Evolutionary conservation across 768 basidiomycete species (phyloP), one percentile per base, ranked within the genome.

Genomic region (Tylopilus plumbeoviolaceoides): DNA sequence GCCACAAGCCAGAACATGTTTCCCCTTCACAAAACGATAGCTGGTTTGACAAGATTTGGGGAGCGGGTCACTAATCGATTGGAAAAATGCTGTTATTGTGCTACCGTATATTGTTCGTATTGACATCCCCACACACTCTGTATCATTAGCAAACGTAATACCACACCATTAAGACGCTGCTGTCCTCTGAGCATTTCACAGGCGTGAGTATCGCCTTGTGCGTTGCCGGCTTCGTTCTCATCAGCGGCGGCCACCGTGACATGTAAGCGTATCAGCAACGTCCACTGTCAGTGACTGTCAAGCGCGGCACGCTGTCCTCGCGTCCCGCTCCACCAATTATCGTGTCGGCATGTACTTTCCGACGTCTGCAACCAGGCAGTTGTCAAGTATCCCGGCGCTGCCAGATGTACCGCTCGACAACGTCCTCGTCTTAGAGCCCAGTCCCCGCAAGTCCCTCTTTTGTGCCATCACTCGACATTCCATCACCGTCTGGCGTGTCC

Each of bases 401-500:
- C 83, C 87, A 27, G 81, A 85, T 56, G 69, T 79, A 43, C 75
- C 79, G 14, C 70, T 77, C 47, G 85, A 89, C 62, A 71, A 73
- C 27, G 75, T 87, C 43, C 68, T 92, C 41, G 73, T 72, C 15
- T 65, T 90, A 49, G 71, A 75, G 23, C 75, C 87, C 7, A 90
- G 84, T 62, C 84, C 86, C 20, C 78, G 84, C 58, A 91, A 80
- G 70, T 82, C 82, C n/a, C 75, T 91, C 25, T 92, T 92, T 67
- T 86, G 85, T 64, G 78, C 82, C 14, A 72, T 92, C 48, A 85
- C 89, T n/a, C 78, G 75, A 57, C 81, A 74, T 63, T 80, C 81
- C n/a, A 70, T 93, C 45, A 76, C 86, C 1, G 77, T 91, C 48
- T 93, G 91, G 91, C 82, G 86, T 60, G 85, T 89, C 53, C 78